Base-by-base conservation (phyloP, 2,329 filamentous ascomycete species). In the Pseudogymnoascus sp. region DNA sequence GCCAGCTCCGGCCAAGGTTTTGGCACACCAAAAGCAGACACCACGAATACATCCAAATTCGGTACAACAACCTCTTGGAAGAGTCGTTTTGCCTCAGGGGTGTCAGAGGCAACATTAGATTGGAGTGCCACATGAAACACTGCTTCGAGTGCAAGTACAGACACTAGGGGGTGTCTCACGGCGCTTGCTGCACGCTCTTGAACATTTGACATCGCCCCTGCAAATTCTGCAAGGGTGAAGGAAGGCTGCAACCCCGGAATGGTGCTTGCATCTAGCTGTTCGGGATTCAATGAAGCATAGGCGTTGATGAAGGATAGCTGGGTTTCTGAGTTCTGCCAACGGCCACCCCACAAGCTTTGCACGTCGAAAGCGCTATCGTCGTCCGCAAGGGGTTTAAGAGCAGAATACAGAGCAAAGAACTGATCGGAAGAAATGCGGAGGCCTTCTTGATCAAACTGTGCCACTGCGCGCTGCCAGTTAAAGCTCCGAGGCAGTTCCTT, bases 221-320 rank as follows among this genome's bases (percentile, higher is more conserved):
- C 79, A 70, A 88, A 89, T 44, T 88, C 83, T 60, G 85, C 81
- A 31, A 81, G 67, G 2, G 86, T 85, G 72, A 97, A 96, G 2
- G 91, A 91, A 23, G 86, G 83, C 63, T 90, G 85, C 37, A 97
- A 82, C 35, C 88, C 86, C 0, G 92, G 93, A 64, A 97, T 95
- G 37, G 89, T 89, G 11, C 87, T 89, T 2, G 91, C 89, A 73
- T 97, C 92, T 26, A 96, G 82, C 70, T 93, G 85, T 29, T 90
- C 84, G 0, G 88, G 83, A 11, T 83, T 84, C 63, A 93, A 83
- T 3, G 89, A 90, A 21, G 93, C 82, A 73, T 93, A 97, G 17
- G 92, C 92, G 67, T 89, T 88, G 62, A 97, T 85, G 73, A 97
- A 97, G n/a, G 93, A 96, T 37, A 99, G 79, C 68, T 97, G 93